Base-by-base conservation (phyloP, 2,329 filamentous ascomycete genomes). In the Neonectria neomacrospora region DNA sequence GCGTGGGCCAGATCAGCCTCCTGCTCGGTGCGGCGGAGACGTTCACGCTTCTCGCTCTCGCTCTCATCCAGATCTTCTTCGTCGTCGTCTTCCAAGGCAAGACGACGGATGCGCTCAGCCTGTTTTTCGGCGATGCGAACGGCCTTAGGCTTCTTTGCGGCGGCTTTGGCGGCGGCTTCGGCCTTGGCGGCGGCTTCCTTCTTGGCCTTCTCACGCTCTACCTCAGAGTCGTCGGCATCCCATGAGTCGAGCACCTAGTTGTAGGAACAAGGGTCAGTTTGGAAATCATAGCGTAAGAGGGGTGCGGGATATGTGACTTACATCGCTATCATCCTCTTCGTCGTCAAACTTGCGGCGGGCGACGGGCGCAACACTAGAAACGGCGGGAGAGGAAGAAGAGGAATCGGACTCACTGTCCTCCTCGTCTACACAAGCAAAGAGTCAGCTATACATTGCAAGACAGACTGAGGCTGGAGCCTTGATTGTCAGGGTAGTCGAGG, bases 211-310 rank as follows among this genome's bases (percentile, higher is more conserved):
- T 97, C 94, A 74, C 94, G 92, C 84, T 99, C 96, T 73, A 90
- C 95, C 75, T 99, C 96, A 66, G 94, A 97, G 82, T 99, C 96
- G 76, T 98, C 96, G 71, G 93, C 95, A 75, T 98, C 94, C 96
- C 96, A 99, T 34, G 93, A 95, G 64, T 99, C 96, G 75, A 97
- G 88, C 61, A 98, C 93, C 91, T 97, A 68, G 16, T n/a, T 30
- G 20, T 28, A 28, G n/a, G 47, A 20, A 4, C 11, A 18, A 16
- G 8, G 37, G 55, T 72, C 28, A 68, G 59, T 54, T 10, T 20
- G n/a, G 14, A 32, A 9, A 8, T 26, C 12, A 32, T 28, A 5
- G 20, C 32, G 30, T 34, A 16, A 23, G 39, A 8, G 12, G 14
- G 22, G 41, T 41, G 34, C 22, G 45, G 22, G 20, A 20, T 50